Evolutionary conservation across 2,329 filamentous ascomycete species (phyloP).

Genomic region (Rhinocladiella mackenziei): DNA sequence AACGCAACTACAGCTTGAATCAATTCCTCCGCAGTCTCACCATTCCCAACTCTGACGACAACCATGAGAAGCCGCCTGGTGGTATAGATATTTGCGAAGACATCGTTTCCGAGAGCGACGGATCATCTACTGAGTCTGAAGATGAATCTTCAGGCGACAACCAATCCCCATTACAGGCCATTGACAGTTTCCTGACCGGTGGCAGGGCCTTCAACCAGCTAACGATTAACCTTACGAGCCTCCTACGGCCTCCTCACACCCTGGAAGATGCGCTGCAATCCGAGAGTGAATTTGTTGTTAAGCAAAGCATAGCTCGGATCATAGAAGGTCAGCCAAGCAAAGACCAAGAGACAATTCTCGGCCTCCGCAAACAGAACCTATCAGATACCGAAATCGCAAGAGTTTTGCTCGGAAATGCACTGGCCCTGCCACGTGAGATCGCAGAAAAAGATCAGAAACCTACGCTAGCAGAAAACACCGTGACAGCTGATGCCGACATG

Average conservation of each 20-base stretch:
- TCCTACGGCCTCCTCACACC: not conserved
- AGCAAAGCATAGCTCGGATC: not conserved
- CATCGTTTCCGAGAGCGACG: not conserved
- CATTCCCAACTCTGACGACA: slow-evolving; percentile 1
- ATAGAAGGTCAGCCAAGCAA: slow-evolving; percentile 1
- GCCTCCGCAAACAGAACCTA: slow-evolving; percentile 1
- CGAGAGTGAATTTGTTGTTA: not conserved
- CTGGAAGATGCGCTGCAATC: not conserved
- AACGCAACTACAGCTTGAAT: slow-evolving; percentile 2
- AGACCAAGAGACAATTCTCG: slow-evolving; percentile 2
- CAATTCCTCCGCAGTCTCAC: slow-evolving; percentile 1
- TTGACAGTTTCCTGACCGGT: not conserved
- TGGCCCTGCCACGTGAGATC: not conserved
- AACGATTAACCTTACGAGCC: not conserved
- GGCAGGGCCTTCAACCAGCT: not conserved
- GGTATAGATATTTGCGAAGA: not conserved
- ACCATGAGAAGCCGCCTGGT: not conserved
- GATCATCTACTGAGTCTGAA: slow-evolving; percentile 2
- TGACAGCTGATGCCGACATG: slow-evolving; percentile 1
- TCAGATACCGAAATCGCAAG: not conserved
- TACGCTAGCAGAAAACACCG: not conserved
- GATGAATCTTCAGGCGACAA: not conserved
- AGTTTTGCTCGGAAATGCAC: slow-evolving; percentile 1
- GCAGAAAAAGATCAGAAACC: not conserved
- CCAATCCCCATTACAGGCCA: slow-evolving; percentile 1